A percentile compares a stretch with the other conserved stretches of the same genome.
Conservation (phyloP, 176 grass and related monocot species). For the Aegilops bicornis region DNA sequence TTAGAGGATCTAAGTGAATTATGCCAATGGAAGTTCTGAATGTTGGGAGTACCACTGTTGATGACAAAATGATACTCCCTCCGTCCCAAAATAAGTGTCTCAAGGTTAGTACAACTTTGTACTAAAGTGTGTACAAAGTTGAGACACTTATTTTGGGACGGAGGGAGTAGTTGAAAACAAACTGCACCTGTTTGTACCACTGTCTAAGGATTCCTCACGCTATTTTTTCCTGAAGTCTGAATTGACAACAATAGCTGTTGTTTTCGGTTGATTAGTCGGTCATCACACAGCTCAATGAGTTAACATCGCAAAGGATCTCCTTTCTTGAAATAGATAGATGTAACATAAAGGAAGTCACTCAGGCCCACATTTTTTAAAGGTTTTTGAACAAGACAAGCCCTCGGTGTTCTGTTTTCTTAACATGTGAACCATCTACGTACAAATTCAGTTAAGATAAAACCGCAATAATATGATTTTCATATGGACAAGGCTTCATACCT, state of each 20-base stretch:
- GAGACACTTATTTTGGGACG: no score
- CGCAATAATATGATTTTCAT: neutral
- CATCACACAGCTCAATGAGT: neutral
- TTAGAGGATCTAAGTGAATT: neutral
- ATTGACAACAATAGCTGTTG: neutral
- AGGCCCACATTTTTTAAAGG: neutral
- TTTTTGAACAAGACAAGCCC: neutral
- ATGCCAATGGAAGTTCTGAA: neutral
- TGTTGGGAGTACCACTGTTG: neutral
- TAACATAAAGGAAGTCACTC: neutral
- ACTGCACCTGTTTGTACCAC: neutral
- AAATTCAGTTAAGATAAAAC: neutral
- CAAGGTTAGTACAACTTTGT: no score
- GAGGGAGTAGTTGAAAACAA: neutral
- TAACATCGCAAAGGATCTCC: neutral
- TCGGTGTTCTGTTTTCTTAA: neutral
- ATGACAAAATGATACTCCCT: neutral
- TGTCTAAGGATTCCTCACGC: neutral
- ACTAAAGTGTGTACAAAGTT: no score
- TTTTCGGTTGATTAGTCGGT: neutral
- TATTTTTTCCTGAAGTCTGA: neutral
- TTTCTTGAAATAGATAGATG: no score
- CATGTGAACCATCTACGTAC: neutral
- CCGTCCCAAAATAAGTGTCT: no score
- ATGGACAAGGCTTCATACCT: neutral